These are phyloP conservation scores for Hanseniaspora singularis DNA, from an alignment of 805 yeast genomes.

Conservation along the genomic window DNA sequence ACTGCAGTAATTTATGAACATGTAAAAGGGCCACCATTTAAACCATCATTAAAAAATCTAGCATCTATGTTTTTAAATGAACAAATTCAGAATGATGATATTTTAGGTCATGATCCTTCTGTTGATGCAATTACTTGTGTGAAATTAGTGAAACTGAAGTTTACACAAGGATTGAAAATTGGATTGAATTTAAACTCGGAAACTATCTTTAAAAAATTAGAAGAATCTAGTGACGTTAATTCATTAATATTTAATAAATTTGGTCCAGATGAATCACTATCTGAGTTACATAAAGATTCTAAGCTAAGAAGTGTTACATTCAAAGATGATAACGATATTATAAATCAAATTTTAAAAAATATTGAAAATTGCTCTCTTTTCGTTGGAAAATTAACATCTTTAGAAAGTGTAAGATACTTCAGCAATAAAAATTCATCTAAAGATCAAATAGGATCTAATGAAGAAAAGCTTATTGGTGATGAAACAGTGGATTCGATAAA, in stretches of 20 bases:
- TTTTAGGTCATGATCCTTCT: conserved; percentile 66
- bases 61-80: conserved; percentile 42
- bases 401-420: conserved; percentile 34
- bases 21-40: conserved; percentile 68
- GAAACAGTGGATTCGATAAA: conserved; percentile 19
- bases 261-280: conserved; percentile 23
- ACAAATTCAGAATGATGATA: conserved; percentile 54
- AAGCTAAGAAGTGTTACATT: conserved; percentile 32
- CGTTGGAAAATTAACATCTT: conserved; percentile 45
- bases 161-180: conserved; percentile 51
- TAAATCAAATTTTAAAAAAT: conserved; percentile 32
- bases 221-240: conserved; percentile 22
- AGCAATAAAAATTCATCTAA: not conserved
- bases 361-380: conserved; percentile 36
- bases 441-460: not conserved
- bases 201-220: conserved; percentile 33
- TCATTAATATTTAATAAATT: conserved; percentile 30
- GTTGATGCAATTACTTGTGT: conserved; percentile 78
- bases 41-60: conserved; percentile 67
- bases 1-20: conserved; percentile 70
- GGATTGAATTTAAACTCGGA: conserved; percentile 43
- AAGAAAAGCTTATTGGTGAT: not conserved
- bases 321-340: conserved; percentile 48
- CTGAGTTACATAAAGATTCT: conserved; percentile 25
- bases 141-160: conserved; percentile 59